Base-by-base conservation (phyloP, 1,139 yeast species). In the Suhomyces atakaporum region DNA sequence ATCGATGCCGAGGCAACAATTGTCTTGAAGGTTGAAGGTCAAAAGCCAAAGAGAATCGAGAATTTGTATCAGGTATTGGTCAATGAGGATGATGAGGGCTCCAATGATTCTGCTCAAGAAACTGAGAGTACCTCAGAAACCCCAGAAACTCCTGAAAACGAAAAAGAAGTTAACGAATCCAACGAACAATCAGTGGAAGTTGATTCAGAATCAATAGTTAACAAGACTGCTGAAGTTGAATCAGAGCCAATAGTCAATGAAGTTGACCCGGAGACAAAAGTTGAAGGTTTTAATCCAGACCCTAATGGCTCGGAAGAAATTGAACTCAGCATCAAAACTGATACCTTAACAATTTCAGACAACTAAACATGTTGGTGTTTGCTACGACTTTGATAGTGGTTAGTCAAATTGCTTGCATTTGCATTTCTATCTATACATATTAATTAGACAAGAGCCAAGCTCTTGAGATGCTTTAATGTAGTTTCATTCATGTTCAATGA, bases 21-120 rank as follows among this genome's bases (percentile, higher is more conserved):
- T 19, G 50, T 70, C n/a, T 54, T 69, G 40, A 70, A 68, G 42
- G 49, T 53, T 3, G 74, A 63, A 30, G 49, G 46, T 11, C 31
- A 29, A 16, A 35, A 37, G 16, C 34, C 29, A 4, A 33, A 25
- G 12, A 16, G 12, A 7, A 39, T 39, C 16, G 35, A 27, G 15
- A 46, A 46, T 22, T 19, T 40, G 11, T 45, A 35, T 29, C 42
- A 42, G 16, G 34, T 44, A 10, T 39, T 46, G 18, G 9, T 6
- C 7, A 22, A n/a, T 15, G 32, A 31, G 15, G 42, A 39, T 15
- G 38, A 20, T 18, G n/a, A n/a, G n/a, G n/a, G n/a, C n/a, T n/a
- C n/a, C n/a, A n/a, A n/a, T n/a, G 15, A 13, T 27, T 27, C 29
- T 16, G 29, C 15, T 14, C 5, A 13, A n/a, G 22, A 23, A 11